phyloP scores from a whole-genome alignment of 768 basidiomycete species.

The Coprinopsis sp. region DNA sequence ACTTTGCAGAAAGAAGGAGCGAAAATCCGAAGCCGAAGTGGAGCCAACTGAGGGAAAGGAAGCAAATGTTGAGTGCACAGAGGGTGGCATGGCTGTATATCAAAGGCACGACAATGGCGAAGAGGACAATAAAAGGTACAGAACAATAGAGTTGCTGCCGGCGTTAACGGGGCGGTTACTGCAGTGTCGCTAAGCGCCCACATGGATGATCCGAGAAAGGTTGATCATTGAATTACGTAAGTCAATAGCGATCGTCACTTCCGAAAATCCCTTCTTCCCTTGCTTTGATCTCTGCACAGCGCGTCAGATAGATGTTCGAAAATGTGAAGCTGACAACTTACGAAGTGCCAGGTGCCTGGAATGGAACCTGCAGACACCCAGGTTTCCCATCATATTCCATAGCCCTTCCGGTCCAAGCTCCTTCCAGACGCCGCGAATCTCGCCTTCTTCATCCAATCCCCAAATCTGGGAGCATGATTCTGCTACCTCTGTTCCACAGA shows the following conservation, averaged over 20 bases:
- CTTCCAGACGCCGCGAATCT: constrained; percentile 42
- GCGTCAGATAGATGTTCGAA: neutral
- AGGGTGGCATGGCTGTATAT: too few relatives aligned
- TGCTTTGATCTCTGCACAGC: constrained; percentile 53
- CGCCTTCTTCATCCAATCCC: constrained; percentile 62
- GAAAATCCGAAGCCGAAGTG: too few relatives aligned
- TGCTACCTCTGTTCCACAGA: constrained; percentile 42
- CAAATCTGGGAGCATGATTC: constrained; percentile 46
- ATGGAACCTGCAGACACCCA: constrained; percentile 53
- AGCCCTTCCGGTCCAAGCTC: constrained; percentile 29
- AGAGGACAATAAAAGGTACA: too few relatives aligned
- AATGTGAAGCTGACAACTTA: constrained; percentile 28
- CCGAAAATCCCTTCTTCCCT: constrained; percentile 43
- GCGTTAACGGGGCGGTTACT: too few relatives aligned
- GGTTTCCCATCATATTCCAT: constrained; percentile 60
- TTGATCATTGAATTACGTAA: constrained; percentile 22
- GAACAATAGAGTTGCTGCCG: too few relatives aligned
- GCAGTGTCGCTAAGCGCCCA: too few relatives aligned
- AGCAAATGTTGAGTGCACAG: too few relatives aligned
- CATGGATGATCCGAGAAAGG: constrained; percentile 56
- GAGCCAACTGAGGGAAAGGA: too few relatives aligned
- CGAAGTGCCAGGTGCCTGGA: constrained; percentile 61
- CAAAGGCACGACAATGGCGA: too few relatives aligned
- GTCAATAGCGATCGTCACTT: neutral
- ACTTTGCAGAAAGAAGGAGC: too few relatives aligned